A percentile compares a stretch with the other conserved stretches of the same genome.
Evolutionary conservation across 495 filamentous ascomycete species (phyloP).

Genomic region (Monascus purpureus): DNA sequence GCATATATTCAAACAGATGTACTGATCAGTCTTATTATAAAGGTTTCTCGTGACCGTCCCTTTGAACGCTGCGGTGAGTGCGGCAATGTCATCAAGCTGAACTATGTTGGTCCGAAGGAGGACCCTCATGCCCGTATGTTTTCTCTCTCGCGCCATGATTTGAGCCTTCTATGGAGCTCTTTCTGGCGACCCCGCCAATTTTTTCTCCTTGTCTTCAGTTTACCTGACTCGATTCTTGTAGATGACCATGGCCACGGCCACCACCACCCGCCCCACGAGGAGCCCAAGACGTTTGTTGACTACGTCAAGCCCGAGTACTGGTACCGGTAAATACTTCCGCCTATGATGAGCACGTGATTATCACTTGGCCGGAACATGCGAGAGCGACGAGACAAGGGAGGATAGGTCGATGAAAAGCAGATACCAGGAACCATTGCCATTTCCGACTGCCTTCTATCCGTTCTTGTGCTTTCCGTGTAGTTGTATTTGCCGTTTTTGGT

Average conservation of each 20-base stretch:
- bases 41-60: conserved; percentile 83
- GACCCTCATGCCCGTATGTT: conserved; percentile 44
- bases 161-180: conserved; percentile 1
- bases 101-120: conserved; percentile 76
- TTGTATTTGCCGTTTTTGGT: conserved; percentile 11
- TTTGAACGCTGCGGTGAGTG: conserved; percentile 91
- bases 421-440: too few relatives aligned
- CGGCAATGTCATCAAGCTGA: conserved; percentile 89
- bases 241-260: conserved; percentile 38
- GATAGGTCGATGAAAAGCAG: too few relatives aligned
- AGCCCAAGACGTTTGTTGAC: conserved; percentile 88
- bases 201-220: not conserved
- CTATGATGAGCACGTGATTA: conserved; percentile 7
- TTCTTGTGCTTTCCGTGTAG: conserved; percentile 7
- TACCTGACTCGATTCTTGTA: not conserved
- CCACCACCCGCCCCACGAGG: conserved; percentile 45
- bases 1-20: not conserved
- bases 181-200: not conserved
- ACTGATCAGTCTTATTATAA: conserved; percentile 3
- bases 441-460: too few relatives aligned
- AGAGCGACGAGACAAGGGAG: conserved; percentile 1
- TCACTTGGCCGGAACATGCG: conserved; percentile 1
- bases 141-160: not conserved
- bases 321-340: conserved; percentile 40
- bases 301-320: conserved; percentile 85